Conservation (phyloP, 768 basidiomycete species). For the Ramaria sp. region DNA sequence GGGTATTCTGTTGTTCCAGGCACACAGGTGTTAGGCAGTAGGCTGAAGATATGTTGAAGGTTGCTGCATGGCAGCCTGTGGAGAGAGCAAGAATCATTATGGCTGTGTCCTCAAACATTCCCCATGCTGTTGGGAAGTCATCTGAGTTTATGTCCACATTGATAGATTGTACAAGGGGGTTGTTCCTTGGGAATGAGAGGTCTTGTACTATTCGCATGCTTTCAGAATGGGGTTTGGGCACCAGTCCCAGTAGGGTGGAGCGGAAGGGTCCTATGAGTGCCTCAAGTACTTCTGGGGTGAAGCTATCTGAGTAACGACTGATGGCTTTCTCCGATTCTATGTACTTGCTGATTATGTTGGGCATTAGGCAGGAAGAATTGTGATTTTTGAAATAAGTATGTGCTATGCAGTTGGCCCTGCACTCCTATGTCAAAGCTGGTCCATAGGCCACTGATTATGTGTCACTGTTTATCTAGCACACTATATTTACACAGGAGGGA, state of each 20-base stretch:
- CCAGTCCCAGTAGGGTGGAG: conserved; percentile 20
- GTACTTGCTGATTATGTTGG: conserved; percentile 1
- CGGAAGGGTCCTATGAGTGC: conserved; percentile 21
- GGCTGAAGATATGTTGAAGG: too few species aligned
- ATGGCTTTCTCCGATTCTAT: conserved; percentile 6
- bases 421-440: too few species aligned
- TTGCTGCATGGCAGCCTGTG: conserved; percentile 23
- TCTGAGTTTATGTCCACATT: conserved; percentile 22
- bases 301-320: conserved; percentile 12
- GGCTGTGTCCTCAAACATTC: too few species aligned
- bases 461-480: too few species aligned
- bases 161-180: conserved; percentile 18
- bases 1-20: too few species aligned
- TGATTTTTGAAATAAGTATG: too few species aligned
- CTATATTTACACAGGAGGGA: too few species aligned
- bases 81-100: conserved; percentile 16
- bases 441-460: too few species aligned
- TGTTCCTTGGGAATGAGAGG: conserved; percentile 21
- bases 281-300: conserved; percentile 12
- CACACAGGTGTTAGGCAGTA: too few species aligned
- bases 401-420: too few species aligned
- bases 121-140: conserved; percentile 24
- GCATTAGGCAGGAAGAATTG: conserved; percentile 2
- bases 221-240: conserved; percentile 14
- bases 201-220: conserved; percentile 20